Evolutionary conservation across 495 filamentous ascomycete species (phyloP), one percentile per base, ranked within the genome.

Genomic region (Podospora conica): DNA sequence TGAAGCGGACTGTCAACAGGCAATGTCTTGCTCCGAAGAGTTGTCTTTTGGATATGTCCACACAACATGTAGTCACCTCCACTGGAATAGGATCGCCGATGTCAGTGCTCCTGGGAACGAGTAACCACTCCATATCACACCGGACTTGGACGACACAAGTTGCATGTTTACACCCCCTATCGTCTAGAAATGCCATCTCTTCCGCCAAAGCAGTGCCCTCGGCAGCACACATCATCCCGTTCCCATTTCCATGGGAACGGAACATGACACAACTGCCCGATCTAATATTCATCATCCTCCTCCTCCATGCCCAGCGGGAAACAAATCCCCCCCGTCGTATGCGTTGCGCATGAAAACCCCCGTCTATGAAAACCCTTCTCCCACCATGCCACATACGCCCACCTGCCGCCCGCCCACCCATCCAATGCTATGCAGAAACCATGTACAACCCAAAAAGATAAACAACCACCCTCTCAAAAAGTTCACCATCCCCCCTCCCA

Each of bases 351-450:
- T 31, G 29, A 8, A n/a, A 48, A 48, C 40, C 18, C 6, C 40
- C 40, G 18, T 48, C 40, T 48, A 40, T 18, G 18, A n/a, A n/a
- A n/a, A 48, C 40, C 40, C 40, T 9, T 18, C 18, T 33, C 25
- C 25, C 40, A 18, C 18, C 57, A 8, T 59, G 23, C 11, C 12
- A 9, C 12, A 8, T 59, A 29, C 24, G 24, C 58, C 29, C 21
- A 28, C 25, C 22, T 25, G 3, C 8, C 15, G 22, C 18, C 56
- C 12, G 15, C n/a, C 24, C 29, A 11, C 21, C 56, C 58, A 59
- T 33, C 25, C 29, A 27, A 59, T 59, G 58, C 58, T 59, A 59
- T 59, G 58, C 58, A 59, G 58, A 59, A 56, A 8, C 25, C 15
- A 23, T 22, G 7, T 21, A 22, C 24, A 25, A 31, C 57, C 27